Evolutionary conservation across 257 asterid genomes (phyloP), one percentile per base, ranked within the genome.

Genomic region (Nyctanthes arbortristis): DNA sequence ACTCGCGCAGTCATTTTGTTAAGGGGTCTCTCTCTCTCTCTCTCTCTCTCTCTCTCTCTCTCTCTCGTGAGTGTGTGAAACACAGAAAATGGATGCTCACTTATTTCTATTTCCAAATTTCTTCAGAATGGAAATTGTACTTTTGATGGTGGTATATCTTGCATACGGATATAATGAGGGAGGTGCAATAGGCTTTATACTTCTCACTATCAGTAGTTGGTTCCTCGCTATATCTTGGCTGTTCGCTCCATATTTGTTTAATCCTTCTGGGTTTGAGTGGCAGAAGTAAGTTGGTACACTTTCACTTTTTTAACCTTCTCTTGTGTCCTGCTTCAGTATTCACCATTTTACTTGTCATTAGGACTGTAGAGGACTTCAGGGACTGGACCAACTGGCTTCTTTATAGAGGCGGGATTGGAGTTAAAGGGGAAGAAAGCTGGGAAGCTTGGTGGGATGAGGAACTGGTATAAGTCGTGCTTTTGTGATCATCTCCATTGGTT

Each of bases 381-480:
- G 97, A 94, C 77, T 94, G 97, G 99, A 94, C 99, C 65, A 91
- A 91, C 78, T 94, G 99, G 99, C 96, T 94, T 70, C 85, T 94
- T 60, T 94, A 94, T 75, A 82, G 99, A 79, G 99, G 99, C 74
- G 99, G 99, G 73, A 94, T 94, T 77, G 99, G 99, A 76, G 99
- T 94, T 68, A 94, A 85, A 83, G 99, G 97, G 45, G 92, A 85
- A 80, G 99, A 94, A 88, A 94, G 99, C 85, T 91, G 99, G 99
- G 99, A 94, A 81, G 97, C 99, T 67, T 94, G 97, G 97, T 94
- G 99, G 99, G 99, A 94, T 81, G 99, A 89, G 75, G 97, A 94
- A 84, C 82, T 94, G 96, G 99, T 94, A 93, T 59, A 77, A 25
- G 31, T 49, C 71, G 63, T 40, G 8, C 39, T 66, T 60, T 33